Conservation (phyloP, 2,329 filamentous ascomycete genomes). For the Aotearoamyces nothofagi region DNA sequence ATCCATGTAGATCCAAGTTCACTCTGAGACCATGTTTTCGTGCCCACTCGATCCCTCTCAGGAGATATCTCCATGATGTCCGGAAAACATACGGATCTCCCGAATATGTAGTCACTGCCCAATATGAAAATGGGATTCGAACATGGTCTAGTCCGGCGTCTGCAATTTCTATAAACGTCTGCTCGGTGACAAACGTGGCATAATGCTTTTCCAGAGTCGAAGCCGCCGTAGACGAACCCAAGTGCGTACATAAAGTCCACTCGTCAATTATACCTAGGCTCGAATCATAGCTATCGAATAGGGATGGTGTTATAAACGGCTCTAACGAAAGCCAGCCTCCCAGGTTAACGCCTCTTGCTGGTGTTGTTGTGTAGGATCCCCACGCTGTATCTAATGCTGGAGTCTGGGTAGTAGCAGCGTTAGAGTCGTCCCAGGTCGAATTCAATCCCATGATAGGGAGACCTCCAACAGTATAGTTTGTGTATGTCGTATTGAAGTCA, state of each 20-base stretch:
- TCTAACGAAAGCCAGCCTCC: slow-evolving; percentile 92
- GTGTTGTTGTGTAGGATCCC: slow-evolving; percentile 59
- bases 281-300: slow-evolving; percentile 55
- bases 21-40: slow-evolving; percentile 83
- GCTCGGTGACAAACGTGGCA: slow-evolving; percentile 70
- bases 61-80: slow-evolving; percentile 82
- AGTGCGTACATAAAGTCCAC: slow-evolving; percentile 58
- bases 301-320: slow-evolving; percentile 87
- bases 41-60: slow-evolving; percentile 85
- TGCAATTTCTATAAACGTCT: slow-evolving; percentile 71
- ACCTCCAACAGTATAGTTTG: slow-evolving; percentile 66
- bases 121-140: slow-evolving; percentile 91
- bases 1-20: slow-evolving; percentile 84
- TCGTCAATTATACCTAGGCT: slow-evolving; percentile 62
- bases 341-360: slow-evolving; percentile 80
- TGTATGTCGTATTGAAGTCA: slow-evolving; percentile 93
- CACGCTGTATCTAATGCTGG: slow-evolving; percentile 63
- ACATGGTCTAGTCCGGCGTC: slow-evolving; percentile 89
- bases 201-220: slow-evolving; percentile 79
- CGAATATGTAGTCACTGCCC: slow-evolving; percentile 76
- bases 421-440: slow-evolving; percentile 72
- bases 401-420: slow-evolving; percentile 62
- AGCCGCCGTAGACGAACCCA: slow-evolving; percentile 50
- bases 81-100: slow-evolving; percentile 78
- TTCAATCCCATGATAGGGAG: slow-evolving; percentile 86